Percentiles rank a stretch among this genome's conserved stretches.
These are phyloP conservation scores for Quercus alba DNA, from an alignment of 306 rosid species.

Conservation along the genomic window DNA sequence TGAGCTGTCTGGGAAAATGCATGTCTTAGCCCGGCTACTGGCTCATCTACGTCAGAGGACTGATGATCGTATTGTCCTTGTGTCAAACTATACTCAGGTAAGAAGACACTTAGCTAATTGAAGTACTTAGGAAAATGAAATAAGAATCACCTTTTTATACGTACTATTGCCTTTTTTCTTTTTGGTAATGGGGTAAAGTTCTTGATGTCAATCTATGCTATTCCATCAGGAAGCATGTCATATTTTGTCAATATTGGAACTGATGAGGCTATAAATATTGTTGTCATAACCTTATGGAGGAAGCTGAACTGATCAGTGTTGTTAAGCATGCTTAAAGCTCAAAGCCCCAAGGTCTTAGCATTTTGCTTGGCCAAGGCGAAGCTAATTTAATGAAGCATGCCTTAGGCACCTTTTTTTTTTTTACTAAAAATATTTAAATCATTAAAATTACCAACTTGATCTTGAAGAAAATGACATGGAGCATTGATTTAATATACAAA, in stretches of 20 bases:
- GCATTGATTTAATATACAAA: no score
- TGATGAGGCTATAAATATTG: constrained; percentile 3
- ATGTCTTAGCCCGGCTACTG: constrained; percentile 88
- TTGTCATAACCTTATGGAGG: not conserved
- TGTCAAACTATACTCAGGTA: constrained; percentile 98
- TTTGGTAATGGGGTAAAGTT: constrained; percentile 1
- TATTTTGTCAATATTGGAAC: constrained; percentile 9
- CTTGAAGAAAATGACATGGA: no score
- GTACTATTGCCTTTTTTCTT: not conserved
- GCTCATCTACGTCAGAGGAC: constrained; percentile 78
- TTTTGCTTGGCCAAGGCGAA: no score
- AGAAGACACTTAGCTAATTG: constrained; percentile 4
- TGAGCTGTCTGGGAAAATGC: constrained; percentile 97
- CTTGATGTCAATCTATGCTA: not conserved
- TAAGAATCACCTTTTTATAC: constrained; percentile 2
- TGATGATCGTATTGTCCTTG: constrained; percentile 90
- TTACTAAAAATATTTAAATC: no score
- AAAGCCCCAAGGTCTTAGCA: no score
- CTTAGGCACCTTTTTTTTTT: no score
- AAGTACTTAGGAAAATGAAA: constrained; percentile 5
- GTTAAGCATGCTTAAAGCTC: no score
- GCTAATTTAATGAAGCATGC: no score
- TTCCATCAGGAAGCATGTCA: constrained; percentile 8
- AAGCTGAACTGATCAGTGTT: constrained; percentile 8
- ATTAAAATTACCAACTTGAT: no score